Evolutionary conservation across 345 rosid species (phyloP).

Genomic region (Pelargonium nanum): DNA sequence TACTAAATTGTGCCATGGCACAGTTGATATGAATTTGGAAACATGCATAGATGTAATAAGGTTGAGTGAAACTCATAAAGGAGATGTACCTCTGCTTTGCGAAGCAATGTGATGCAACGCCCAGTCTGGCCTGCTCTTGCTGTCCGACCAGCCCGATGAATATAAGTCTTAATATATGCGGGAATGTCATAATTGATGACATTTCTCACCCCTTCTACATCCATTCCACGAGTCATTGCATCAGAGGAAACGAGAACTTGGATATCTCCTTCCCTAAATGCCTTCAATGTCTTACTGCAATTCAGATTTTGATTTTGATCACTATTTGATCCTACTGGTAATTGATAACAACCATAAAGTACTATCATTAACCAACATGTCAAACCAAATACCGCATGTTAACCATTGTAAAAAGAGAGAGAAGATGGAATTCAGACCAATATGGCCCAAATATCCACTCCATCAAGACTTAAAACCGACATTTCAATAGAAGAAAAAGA

Average conservation of each 20-base stretch:
- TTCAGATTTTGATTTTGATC: constrained; percentile 7
- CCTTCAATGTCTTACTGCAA: constrained; percentile 75
- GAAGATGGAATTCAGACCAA: no score
- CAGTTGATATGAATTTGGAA: no score
- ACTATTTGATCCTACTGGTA: background rate
- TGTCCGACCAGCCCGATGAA: constrained; percentile 94
- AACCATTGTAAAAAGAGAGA: no score
- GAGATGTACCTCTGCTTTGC: constrained; percentile 45
- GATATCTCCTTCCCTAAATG: constrained; percentile 62
- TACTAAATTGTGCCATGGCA: no score
- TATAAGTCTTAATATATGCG: constrained; percentile 59
- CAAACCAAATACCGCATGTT: no score
- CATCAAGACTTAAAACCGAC: no score
- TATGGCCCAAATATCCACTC: no score
- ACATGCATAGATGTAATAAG: background rate
- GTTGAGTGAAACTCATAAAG: background rate
- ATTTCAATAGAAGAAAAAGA: no score
- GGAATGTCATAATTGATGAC: constrained; percentile 90
- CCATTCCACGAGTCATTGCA: constrained; percentile 96
- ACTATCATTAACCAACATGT: no score
- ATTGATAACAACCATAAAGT: no score
- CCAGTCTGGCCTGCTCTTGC: constrained; percentile 93
- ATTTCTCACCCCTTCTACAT: constrained; percentile 82
- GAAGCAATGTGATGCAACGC: constrained; percentile 75
- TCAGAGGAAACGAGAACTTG: constrained; percentile 95